Base-by-base conservation (phyloP, 805 yeast genomes). In the Kluyveromyces dobzhanskii region DNA sequence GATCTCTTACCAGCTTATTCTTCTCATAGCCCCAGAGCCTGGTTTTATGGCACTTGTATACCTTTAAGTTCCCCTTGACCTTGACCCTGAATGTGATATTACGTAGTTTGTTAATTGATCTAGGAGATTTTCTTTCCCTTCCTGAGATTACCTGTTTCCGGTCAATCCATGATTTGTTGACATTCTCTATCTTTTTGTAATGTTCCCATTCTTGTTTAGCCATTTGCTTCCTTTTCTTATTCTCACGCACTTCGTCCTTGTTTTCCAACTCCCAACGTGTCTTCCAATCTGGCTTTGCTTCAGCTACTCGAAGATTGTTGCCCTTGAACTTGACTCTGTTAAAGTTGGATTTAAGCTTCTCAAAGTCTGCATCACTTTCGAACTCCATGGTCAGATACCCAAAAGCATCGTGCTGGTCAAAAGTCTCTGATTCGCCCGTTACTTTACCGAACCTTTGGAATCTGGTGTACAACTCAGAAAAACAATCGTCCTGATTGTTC, bases 1-100 rank as follows among this genome's bases (percentile, higher is more conserved):
- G 66, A 48, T 81, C 92, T 25, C 71, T 69, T 2, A 70, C 56
- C 3, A 70, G 65, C 50, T 73, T 80, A 45, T 75, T 71, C 62
- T 83, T 84, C 47, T 83, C 87, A 44, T 76, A 71, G 3, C 97
- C 97, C 98, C 98, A 90, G 30, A 92, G 69, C 56, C 87, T 87
- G 24, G 80, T 76, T 62, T 87, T 86, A 49, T 71, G 72, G 47
- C 80, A 66, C 49, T 74, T 75, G 41, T 82, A 61, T 4, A 67
- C 66, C 57, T 74, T 78, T 38, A 75, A 61, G 33, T 61, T 71
- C 5, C 80, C 85, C 50, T 72, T 76, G 42, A 73, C 69, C 44
- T 65, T 67, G 3, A 81, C 70, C 48, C 97, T 70, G 45, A 85
- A 67, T 0, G 94, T 79, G 46, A 79, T 73, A 38, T 69, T 61